Evolutionary conservation across 2,329 filamentous ascomycete genomes (phyloP), one percentile per base, ranked within the genome.

Genomic region (Phoma sp.): DNA sequence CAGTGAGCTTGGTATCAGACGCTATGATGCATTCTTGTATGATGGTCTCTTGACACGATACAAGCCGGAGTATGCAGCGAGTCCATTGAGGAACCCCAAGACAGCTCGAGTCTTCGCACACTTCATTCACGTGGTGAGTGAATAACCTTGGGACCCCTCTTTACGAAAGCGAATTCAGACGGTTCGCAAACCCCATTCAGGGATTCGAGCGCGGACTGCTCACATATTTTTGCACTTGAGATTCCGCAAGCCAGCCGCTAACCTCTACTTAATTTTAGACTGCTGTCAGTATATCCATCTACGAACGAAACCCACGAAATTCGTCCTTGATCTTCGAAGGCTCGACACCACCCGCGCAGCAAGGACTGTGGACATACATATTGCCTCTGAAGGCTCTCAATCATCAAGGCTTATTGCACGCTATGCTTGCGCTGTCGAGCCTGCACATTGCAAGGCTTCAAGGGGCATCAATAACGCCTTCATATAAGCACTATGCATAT

Each of bases 401-500:
- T 51, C 86, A 97, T 64, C 91, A 92, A n/a, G 91, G 89, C 0
- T 81, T 98, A 0, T 82, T 98, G 17, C 93, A 98, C 69, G 90
- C 93, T 7, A 96, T 98, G 74, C 84, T 98, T 29, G 93, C 93
- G 0, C 75, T 97, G 29, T 88, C 89, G 20, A 93, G 91, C 72
- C 77, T 97, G 34, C 93, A 98, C 67, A 93, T 97, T 66, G 89
- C 93, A 23, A 91, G 90, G 64, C 80, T 96, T 4, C 89, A 96
- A 68, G 81, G 83, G 23, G 84, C 85, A 2, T 89, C 91, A 0
- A 83, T 87, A 1, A 93, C 90, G 0, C 88, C 92, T 7, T 93
- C 93, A 0, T 84, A 95, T 68, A 93, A 95, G 67, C 95, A 99
- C 72, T 98, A 98, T 61, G 91, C 95, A 51, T 87, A 93, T 62